Evolutionary conservation across 768 basidiomycete species (phyloP), one percentile per base, ranked within the genome.

Genomic region (Hydnomerulius pinastri): DNA sequence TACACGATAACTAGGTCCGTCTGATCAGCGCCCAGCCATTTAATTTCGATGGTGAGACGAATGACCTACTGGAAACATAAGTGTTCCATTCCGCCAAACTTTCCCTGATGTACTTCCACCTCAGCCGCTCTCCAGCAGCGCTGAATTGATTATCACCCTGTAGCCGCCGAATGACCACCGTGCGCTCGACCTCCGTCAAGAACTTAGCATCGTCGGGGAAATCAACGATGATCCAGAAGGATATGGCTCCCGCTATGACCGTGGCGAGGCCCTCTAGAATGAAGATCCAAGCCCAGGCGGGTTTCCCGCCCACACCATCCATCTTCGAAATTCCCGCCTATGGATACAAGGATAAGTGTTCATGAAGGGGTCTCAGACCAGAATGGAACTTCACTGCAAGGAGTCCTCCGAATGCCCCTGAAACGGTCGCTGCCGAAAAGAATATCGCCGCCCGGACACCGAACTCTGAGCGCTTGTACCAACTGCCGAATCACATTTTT

Each of bases 181-280:
- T 82, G 25, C 86, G 74, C 67, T 91, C 89, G 3, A 71, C 77
- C 56, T 87, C 85, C n/a, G 76, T 77, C 6, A 92, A 73, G 72
- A 90, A 91, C 56, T 78, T 86, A 23, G 88, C 89, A 1, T 82
- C 87, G 58, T 91, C 87, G 3, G 90, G 89, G 69, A 91, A 92
- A 63, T 91, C 90, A 58, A 89, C 83, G 51, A 91, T 81, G 61
- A 91, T 81, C 77, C 79, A 91, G 71, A 83, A 90, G 2, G 87
- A 89, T 9, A 73, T 64, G 20, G 65, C 63, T 8, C 85, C 86
- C 5, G 84, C 86, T n/a, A 88, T 13, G 21, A 90, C 74, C 1
- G 89, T 90, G 12, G 70, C 71, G 29, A 90, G 68, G 17, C 87
- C 88, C 60, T 88, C 85, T 11, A 89, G 53, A 48, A 88, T 87